phyloP scores from a whole-genome alignment of 805 yeast genomes.

The Metschnikowia bowlesiae region DNA sequence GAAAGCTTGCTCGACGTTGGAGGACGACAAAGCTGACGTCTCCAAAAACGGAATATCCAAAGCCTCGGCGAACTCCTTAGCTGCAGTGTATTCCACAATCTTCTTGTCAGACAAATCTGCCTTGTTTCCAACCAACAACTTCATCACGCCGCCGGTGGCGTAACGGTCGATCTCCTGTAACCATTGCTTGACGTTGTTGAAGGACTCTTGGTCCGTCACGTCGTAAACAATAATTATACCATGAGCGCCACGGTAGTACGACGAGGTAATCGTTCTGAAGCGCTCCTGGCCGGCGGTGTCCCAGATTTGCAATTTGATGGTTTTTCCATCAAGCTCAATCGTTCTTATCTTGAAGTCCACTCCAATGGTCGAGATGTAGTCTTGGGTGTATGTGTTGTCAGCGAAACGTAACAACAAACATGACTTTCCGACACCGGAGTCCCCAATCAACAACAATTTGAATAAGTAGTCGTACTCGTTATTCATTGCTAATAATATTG shows the following conservation, averaged over 20 bases:
- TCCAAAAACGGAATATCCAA: conserved; percentile 92
- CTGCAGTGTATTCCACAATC: conserved; percentile 92
- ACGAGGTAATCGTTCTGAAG: conserved; percentile 94
- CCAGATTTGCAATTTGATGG: conserved; percentile 97
- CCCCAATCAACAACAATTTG: conserved; percentile 92
- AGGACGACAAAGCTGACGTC: conserved; percentile 90
- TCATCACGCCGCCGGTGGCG: conserved; percentile 96
- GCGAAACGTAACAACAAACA: conserved; percentile 93
- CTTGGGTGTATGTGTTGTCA: conserved; percentile 95
- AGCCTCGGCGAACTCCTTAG: conserved; percentile 96
- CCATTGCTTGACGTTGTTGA: conserved; percentile 97
- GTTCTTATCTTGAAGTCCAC: conserved; percentile 92
- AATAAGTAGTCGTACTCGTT: conserved; percentile 97
- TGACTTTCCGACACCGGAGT: conserved; percentile 98
- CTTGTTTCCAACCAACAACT: conserved; percentile 93
- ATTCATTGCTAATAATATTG: conserved; percentile 46
- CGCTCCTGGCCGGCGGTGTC: conserved; percentile 99
- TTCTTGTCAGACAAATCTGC: conserved; percentile 91
- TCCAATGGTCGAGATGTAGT: conserved; percentile 95
- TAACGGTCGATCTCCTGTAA: conserved; percentile 96
- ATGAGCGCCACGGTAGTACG: conserved; percentile 97
- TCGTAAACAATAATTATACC: conserved; percentile 98
- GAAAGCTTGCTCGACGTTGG: conserved; percentile 97
- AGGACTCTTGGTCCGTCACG: conserved; percentile 94
- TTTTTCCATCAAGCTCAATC: conserved; percentile 92